Conservation (phyloP, 352 stramenopile genomes). For the Globisporangium viniferum region DNA sequence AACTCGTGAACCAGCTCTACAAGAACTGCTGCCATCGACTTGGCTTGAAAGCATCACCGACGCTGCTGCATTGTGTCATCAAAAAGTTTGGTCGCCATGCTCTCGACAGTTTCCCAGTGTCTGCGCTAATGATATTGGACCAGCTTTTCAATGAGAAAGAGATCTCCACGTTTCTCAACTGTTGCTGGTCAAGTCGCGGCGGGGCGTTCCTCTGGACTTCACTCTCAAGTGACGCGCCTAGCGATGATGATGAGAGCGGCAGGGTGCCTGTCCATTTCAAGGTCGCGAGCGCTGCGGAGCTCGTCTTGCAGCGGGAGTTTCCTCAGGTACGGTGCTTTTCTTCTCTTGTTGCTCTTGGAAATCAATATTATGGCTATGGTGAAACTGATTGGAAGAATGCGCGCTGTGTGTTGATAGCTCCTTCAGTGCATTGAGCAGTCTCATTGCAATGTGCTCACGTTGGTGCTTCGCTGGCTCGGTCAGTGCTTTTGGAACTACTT, state of each 20-base stretch:
- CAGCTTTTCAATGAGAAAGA: slow-evolving; percentile 29
- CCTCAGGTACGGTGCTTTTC: slow-evolving; percentile 32
- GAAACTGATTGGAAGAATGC: not conserved
- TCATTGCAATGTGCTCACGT: slow-evolving; percentile 39
- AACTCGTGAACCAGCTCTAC: slow-evolving; percentile 65
- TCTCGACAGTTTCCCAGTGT: slow-evolving; percentile 50
- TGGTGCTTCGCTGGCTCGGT: slow-evolving; percentile 47
- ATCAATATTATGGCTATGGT: not conserved
- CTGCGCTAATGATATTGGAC: slow-evolving; percentile 54
- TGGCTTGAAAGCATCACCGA: slow-evolving; percentile 36
- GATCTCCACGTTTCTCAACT: slow-evolving; percentile 31
- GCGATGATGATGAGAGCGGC: not conserved
- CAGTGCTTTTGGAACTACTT: slow-evolving; percentile 76
- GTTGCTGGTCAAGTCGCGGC: slow-evolving; percentile 23
- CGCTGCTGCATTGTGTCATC: slow-evolving; percentile 45
- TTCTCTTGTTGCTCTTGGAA: not conserved
- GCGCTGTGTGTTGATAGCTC: slow-evolving; percentile 25
- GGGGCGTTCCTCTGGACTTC: slow-evolving; percentile 39
- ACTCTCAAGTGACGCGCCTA: not conserved
- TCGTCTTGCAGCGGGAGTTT: slow-evolving; percentile 45
- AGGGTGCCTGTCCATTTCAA: not conserved
- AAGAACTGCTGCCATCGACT: slow-evolving; percentile 48
- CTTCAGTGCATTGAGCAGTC: slow-evolving; percentile 39
- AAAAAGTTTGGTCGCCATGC: slow-evolving; percentile 47
- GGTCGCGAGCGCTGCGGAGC: slow-evolving; percentile 41